Evolutionary conservation across 768 basidiomycete genomes (phyloP).

Genomic region (Ramaria sp.): DNA sequence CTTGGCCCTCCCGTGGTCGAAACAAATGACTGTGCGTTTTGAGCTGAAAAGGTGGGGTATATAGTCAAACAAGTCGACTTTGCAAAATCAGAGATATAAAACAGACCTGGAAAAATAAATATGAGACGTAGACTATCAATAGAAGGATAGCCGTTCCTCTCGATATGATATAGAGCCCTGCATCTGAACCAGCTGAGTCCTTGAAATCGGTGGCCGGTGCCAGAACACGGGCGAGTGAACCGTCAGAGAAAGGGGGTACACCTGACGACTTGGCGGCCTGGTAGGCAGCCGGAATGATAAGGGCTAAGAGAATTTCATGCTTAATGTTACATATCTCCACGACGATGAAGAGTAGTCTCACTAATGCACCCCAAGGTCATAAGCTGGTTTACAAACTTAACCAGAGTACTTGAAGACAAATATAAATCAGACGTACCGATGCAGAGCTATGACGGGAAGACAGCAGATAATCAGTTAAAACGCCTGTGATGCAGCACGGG

Average conservation of each 20-base stretch:
- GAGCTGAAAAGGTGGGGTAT: constrained; percentile 33
- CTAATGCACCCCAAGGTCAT: constrained; percentile 85
- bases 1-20: constrained; percentile 24
- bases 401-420: too few relatives aligned
- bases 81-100: not conserved
- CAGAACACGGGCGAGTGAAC: constrained; percentile 3
- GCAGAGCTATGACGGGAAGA: constrained; percentile 19
- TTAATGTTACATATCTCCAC: constrained; percentile 6
- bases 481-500: not conserved
- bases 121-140: constrained; percentile 61
- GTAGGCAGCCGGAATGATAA: constrained; percentile 88
- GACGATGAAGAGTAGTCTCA: constrained; percentile 24
- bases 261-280: constrained; percentile 20
- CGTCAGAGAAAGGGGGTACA: not conserved
- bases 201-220: constrained; percentile 24
- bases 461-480: constrained; percentile 7
- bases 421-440: constrained; percentile 21
- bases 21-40: constrained; percentile 63
- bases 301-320: constrained; percentile 30
- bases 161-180: constrained; percentile 63
- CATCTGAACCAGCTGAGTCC: constrained; percentile 17
- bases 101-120: constrained; percentile 67
- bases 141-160: constrained; percentile 72
- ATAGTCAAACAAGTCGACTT: not conserved
- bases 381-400: constrained; percentile 29